Percentiles rank a stretch among this genome's conserved stretches.
These are phyloP conservation scores for Leccinum cinnamomeum DNA, from an alignment of 1,284 basidiomycete genomes.

Conservation along the genomic window DNA sequence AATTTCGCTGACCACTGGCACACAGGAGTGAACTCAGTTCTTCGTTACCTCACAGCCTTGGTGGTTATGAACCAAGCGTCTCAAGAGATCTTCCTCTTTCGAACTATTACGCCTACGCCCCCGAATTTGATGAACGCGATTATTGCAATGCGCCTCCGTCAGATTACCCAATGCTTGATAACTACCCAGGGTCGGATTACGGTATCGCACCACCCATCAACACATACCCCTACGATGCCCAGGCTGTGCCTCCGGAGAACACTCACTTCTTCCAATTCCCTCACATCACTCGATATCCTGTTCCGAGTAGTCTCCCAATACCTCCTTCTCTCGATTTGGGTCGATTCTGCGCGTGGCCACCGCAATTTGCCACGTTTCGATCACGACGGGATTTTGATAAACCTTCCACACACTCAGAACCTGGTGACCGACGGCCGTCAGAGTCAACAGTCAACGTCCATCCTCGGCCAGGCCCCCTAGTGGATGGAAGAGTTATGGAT, in stretches of 20 bases:
- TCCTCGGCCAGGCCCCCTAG: slow-evolving; percentile 16
- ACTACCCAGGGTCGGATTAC: slow-evolving; percentile 20
- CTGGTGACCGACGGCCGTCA: slow-evolving; percentile 8
- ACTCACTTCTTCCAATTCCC: slow-evolving; percentile 32
- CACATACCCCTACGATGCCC: slow-evolving; percentile 13
- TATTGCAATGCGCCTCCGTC: slow-evolving; percentile 13
- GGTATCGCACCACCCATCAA: slow-evolving; percentile 11
- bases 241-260: slow-evolving; percentile 11
- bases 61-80: slow-evolving; percentile 25
- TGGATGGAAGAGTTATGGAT: slow-evolving; percentile 9
- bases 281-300: slow-evolving; percentile 31
- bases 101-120: slow-evolving; percentile 7
- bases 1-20: slow-evolving; percentile 8
- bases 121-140: slow-evolving; percentile 11
- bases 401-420: slow-evolving; percentile 7
- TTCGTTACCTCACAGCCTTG: slow-evolving; percentile 32
- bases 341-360: slow-evolving; percentile 6
- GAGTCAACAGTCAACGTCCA: slow-evolving; percentile 9
- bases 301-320: slow-evolving; percentile 26
- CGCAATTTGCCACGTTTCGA: slow-evolving; percentile 6
- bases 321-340: slow-evolving; percentile 5
- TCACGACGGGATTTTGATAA: slow-evolving; percentile 18
- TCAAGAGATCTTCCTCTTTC: slow-evolving; percentile 13
- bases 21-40: slow-evolving; percentile 29
- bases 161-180: slow-evolving; percentile 16